These are phyloP conservation scores for Colletotrichum incanum DNA, from an alignment of 2,329 filamentous ascomycete species.

Conservation along the genomic window DNA sequence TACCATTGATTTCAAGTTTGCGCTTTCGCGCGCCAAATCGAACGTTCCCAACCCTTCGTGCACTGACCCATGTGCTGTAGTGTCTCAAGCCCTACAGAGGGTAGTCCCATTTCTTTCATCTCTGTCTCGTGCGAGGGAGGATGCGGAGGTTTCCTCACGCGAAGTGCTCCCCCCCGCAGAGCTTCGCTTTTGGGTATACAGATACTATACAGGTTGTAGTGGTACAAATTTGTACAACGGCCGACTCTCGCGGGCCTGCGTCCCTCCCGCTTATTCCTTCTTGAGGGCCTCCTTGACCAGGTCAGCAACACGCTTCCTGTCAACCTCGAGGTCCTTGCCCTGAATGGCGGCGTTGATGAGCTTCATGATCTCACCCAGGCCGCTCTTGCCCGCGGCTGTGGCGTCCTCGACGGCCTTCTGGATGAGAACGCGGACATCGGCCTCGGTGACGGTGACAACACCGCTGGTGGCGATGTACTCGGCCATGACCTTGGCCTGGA, in stretches of 20 bases:
- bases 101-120: background rate
- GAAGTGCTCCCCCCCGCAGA: no score
- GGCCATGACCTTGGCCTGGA: constrained; percentile 75
- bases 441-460: constrained; percentile 71
- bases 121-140: background rate
- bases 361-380: constrained; percentile 76
- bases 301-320: constrained; percentile 73
- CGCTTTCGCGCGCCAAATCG: constrained; percentile 15
- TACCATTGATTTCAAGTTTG: constrained; percentile 38
- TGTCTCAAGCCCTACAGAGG: background rate
- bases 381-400: constrained; percentile 65
- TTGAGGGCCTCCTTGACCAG: constrained; percentile 69
- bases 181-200: constrained; percentile 11
- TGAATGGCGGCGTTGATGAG: constrained; percentile 69
- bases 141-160: background rate
- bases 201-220: background rate
- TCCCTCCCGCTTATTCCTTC: constrained; percentile 13
- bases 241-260: background rate
- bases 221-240: constrained; percentile 28
- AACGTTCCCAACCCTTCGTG: background rate
- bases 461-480: constrained; percentile 75
- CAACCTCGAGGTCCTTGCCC: constrained; percentile 77
- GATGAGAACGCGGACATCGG: constrained; percentile 71
- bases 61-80: no score
- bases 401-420: constrained; percentile 66